Evolutionary conservation across 768 basidiomycete species (phyloP).

Genomic region (Phlebiopsis gigantea): DNA sequence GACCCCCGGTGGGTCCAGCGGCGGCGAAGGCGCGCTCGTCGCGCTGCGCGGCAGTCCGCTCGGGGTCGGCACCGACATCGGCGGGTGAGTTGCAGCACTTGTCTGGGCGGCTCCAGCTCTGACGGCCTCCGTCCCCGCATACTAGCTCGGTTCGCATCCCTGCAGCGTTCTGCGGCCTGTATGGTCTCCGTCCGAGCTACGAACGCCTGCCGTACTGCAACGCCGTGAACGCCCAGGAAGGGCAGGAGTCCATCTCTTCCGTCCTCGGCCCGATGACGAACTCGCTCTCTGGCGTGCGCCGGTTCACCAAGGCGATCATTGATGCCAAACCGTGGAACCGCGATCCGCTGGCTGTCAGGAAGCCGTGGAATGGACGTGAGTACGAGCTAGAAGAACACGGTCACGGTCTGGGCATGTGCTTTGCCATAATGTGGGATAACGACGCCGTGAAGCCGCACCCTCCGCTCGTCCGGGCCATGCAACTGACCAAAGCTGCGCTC

Average conservation of each 20-base stretch:
- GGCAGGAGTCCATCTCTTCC: slow-evolving; percentile 65
- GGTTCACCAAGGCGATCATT: slow-evolving; percentile 61
- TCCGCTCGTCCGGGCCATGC: slow-evolving; percentile 56
- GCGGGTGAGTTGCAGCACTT: slow-evolving; percentile 46
- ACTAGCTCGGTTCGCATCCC: slow-evolving; percentile 69
- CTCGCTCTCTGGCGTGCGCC: slow-evolving; percentile 54
- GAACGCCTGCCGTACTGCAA: slow-evolving; percentile 68
- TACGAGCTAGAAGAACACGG: slow-evolving; percentile 45
- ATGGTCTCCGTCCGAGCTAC: slow-evolving; percentile 66
- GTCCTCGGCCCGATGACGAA: slow-evolving; percentile 70
- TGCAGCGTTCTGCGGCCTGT: slow-evolving; percentile 59
- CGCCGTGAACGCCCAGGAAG: slow-evolving; percentile 58
- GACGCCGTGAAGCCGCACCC: slow-evolving; percentile 56
- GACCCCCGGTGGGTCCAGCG: slow-evolving; percentile 77
- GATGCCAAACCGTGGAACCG: slow-evolving; percentile 48
- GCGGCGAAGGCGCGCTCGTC: slow-evolving; percentile 80
- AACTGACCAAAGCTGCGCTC: slow-evolving; percentile 51
- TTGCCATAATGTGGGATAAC: slow-evolving; percentile 65
- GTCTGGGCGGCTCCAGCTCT: neutral
- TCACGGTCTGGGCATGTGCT: slow-evolving; percentile 37
- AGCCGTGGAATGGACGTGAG: slow-evolving; percentile 40
- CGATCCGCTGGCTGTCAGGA: slow-evolving; percentile 46
- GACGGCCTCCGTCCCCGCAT: neutral
- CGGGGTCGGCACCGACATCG: slow-evolving; percentile 79
- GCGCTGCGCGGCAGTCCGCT: slow-evolving; percentile 44